Conservation (phyloP, 2,329 filamentous ascomycete species). For the Aureobasidium sp. region DNA sequence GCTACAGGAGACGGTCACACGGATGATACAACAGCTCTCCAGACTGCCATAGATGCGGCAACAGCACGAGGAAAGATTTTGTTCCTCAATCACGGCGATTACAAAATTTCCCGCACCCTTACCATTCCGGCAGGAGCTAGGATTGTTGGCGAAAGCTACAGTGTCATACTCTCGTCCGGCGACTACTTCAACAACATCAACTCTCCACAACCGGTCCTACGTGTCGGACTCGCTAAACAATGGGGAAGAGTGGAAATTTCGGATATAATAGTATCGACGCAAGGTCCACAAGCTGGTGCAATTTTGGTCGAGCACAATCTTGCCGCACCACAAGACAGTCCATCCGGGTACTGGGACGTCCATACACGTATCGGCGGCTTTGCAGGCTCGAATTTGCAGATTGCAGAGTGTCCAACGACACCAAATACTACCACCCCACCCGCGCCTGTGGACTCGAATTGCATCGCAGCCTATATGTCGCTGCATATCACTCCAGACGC, state of each 20-base stretch:
- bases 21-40: constrained; percentile 54
- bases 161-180: constrained; percentile 51
- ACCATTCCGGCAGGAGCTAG: constrained; percentile 52
- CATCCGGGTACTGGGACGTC: constrained; percentile 38
- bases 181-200: constrained; percentile 37
- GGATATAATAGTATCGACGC: constrained; percentile 46
- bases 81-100: constrained; percentile 69
- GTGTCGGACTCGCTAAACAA: constrained; percentile 45
- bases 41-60: constrained; percentile 47
- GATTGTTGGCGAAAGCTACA: constrained; percentile 53
- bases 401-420: constrained; percentile 40
- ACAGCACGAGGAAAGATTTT: constrained; percentile 46
- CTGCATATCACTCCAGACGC: constrained; percentile 42
- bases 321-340: constrained; percentile 36
- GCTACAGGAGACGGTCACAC: constrained; percentile 46
- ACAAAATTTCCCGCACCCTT: constrained; percentile 53
- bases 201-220: constrained; percentile 42
- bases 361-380: constrained; percentile 31
- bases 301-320: constrained; percentile 45
- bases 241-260: constrained; percentile 43
- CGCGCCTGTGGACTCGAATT: constrained; percentile 28
- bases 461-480: constrained; percentile 31
- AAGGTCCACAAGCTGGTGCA: constrained; percentile 37
- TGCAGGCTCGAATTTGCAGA: constrained; percentile 24
- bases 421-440: constrained; percentile 21